Conservation (phyloP, 148 eudicot species). For the Agrostemma githago region DNA sequence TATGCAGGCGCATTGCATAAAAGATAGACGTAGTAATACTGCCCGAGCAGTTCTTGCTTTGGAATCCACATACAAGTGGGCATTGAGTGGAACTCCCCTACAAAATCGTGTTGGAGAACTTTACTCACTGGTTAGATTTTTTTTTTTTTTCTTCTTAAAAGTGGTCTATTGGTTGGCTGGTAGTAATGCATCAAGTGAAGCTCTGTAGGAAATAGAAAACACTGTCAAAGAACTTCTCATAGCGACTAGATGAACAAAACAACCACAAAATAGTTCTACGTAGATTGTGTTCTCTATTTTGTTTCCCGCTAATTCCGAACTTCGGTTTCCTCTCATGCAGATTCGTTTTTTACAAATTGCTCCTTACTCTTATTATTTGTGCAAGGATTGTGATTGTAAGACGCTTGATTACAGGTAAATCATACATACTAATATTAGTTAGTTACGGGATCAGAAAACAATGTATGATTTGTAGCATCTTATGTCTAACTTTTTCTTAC, state of each 20-base stretch:
- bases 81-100: conserved; percentile 96
- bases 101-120: conserved; percentile 98
- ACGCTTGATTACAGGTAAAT: conserved; percentile 70
- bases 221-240: not conserved
- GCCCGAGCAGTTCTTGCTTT: conserved; percentile 82
- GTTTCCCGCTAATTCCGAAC: not conserved
- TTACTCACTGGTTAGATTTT: conserved; percentile 62
- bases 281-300: not conserved
- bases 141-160: not conserved
- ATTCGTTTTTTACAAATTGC: conserved; percentile 75
- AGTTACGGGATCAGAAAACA: not conserved
- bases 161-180: not conserved
- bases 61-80: conserved; percentile 89
- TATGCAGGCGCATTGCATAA: conserved; percentile 77
- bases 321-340: conserved; percentile 32
- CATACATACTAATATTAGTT: not conserved
- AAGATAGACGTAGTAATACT: conserved; percentile 79
- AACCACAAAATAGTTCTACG: not conserved
- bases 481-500: not conserved
- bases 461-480: not conserved
- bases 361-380: conserved; percentile 81
- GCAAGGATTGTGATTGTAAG: conserved; percentile 96
- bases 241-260: not conserved
- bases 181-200: not conserved
- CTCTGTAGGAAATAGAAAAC: not conserved